A percentile compares a stretch with the other conserved stretches of the same genome.
Evolutionary conservation across 2,329 filamentous ascomycete genomes (phyloP).

Genomic region (Nigrospora oryzae): DNA sequence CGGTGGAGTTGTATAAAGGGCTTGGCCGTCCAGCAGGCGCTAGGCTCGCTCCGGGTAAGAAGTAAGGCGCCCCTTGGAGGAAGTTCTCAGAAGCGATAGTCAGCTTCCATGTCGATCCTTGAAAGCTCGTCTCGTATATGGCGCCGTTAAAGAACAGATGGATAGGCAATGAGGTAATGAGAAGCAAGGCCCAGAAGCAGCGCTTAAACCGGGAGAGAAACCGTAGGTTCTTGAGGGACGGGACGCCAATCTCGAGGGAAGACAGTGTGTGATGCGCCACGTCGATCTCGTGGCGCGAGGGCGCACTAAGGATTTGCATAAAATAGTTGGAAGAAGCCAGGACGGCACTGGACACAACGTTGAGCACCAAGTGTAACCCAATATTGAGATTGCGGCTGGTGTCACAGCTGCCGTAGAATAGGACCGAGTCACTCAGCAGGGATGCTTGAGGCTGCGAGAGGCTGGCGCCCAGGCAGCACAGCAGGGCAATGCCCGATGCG

Average conservation of each 20-base stretch:
- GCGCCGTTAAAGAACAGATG: constrained; percentile 1
- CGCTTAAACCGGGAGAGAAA: background rate
- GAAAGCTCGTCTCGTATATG: background rate
- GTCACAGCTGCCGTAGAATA: background rate
- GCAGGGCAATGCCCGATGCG: background rate
- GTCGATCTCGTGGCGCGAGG: constrained; percentile 15
- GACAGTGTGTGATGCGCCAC: constrained; percentile 26
- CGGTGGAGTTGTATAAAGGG: background rate
- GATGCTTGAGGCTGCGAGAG: background rate
- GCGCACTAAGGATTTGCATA: background rate
- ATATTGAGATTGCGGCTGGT: background rate
- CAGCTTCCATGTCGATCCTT: background rate
- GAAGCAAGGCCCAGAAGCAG: background rate
- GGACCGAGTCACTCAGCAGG: background rate
- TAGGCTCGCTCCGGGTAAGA: background rate
- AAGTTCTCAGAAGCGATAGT: background rate
- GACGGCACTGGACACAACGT: background rate
- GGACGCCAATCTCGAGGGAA: constrained; percentile 32
- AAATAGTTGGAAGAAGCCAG: background rate
- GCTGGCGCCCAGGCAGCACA: background rate
- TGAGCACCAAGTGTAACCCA: too few relatives aligned
- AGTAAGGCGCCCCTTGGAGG: background rate
- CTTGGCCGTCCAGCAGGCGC: background rate
- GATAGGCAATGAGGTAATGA: background rate
- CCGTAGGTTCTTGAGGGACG: constrained; percentile 24